Base-by-base conservation (phyloP, 306 rosid species). In the Prunus mira region DNA sequence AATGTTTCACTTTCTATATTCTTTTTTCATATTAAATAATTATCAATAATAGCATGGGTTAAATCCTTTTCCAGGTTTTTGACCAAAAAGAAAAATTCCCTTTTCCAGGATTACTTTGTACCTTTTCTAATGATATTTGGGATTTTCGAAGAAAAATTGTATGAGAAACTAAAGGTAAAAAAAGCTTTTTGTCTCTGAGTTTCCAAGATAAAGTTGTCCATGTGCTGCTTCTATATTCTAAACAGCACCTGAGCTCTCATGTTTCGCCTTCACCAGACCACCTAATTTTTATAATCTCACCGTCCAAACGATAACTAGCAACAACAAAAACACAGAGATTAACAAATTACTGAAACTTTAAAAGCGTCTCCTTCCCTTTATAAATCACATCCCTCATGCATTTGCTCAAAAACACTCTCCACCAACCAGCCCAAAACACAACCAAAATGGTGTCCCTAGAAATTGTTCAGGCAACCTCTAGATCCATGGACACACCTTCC, bases 191-290 rank as follows among this genome's bases (percentile, higher is more conserved):
- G 90, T 88, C 88, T 66, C 80, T 86, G 83, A 85, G 87, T 81
- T 86, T 79, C 89, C 88, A 81, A 78, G 90, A 89, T 76, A 6
- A 63, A 63, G 67, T 63, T 30, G 82, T 88, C 93, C 96, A 93
- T 90, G 94, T 90, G 98, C 89, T 82, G 85, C 82, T 87, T 85
- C 87, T 78, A 84, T 93, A 87, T 91, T 89, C 89, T 86, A 89
- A 86, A 84, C 89, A 82, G 73, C 72, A 60, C 74, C 80, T 76
- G 81, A 75, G 76, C 85, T 85, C 89, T 78, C 78, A 77, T 91
- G 97, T 90, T 91, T 94, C 87, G 66, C 65, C 88, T 87, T 84
- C 86, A 65, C 91, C 86, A 80, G 93, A 91, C 96, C 93, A 85
- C 67, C 68, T 28, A 74, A 83, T 82, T 86, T 76, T 94, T 82